phyloP scores from a whole-genome alignment of 78 protist genomes.

The Cavenderia fasciculata region DNA sequence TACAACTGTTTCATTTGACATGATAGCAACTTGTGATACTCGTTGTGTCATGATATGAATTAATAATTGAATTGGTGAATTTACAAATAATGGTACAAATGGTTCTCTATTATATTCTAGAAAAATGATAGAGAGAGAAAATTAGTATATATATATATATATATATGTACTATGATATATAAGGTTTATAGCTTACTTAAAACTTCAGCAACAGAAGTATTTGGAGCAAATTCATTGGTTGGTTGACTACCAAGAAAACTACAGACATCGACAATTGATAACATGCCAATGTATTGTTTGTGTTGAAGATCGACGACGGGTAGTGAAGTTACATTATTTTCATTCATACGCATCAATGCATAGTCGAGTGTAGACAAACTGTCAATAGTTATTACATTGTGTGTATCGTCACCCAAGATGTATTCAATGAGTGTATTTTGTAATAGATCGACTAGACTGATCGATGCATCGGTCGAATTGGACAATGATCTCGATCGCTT shows the following conservation, averaged over 20 bases:
- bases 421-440: slow-evolving; percentile 46
- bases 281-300: slow-evolving; percentile 55
- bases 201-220: slow-evolving; percentile 62
- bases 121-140: neutral
- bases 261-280: slow-evolving; percentile 36
- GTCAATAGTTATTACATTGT: slow-evolving; percentile 46
- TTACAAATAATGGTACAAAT: slow-evolving; percentile 61
- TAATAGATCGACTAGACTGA: slow-evolving; percentile 16
- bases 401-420: slow-evolving; percentile 31
- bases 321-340: slow-evolving; percentile 20
- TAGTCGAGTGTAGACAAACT: slow-evolving; percentile 52
- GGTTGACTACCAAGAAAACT: slow-evolving; percentile 23
- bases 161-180: neutral
- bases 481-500: neutral
- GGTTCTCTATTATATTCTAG: slow-evolving; percentile 71
- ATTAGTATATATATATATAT: no score
- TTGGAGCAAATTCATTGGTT: slow-evolving; percentile 31
- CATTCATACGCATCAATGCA: slow-evolving; percentile 71
- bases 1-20: slow-evolving; percentile 45
- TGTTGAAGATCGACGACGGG: slow-evolving; percentile 34
- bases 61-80: slow-evolving; percentile 38
- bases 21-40: slow-evolving; percentile 46
- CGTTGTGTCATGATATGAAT: slow-evolving; percentile 62
- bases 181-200: slow-evolving; percentile 17
- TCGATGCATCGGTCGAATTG: neutral